Conservation (phyloP, 1,284 basidiomycete species). For the Rugosomyces carneus region DNA sequence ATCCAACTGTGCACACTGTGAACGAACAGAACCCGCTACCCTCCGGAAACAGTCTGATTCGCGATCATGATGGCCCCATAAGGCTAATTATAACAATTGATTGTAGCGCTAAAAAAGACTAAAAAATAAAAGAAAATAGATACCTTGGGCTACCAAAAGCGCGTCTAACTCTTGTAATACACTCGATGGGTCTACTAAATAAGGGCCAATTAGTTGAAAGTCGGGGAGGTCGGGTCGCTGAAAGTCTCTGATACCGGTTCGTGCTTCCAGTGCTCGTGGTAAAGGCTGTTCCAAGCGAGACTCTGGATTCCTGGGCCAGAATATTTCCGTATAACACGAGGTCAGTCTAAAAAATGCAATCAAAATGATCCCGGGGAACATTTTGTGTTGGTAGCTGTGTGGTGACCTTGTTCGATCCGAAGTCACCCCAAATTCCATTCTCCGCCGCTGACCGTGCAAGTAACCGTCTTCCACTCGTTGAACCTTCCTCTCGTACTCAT, state of each 20-base stretch:
- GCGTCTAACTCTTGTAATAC: conserved; percentile 13
- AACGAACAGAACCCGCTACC: conserved; percentile 40
- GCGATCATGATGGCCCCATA: conserved; percentile 27
- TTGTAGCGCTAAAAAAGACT: neutral
- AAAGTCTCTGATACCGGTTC: neutral
- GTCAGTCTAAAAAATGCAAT: neutral
- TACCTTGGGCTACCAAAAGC: conserved; percentile 12
- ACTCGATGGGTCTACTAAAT: conserved; percentile 7
- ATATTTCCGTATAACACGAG: neutral
- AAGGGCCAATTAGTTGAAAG: neutral
- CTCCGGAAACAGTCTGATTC: conserved; percentile 62
- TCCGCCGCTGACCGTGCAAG: too few relatives aligned
- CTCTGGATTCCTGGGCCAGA: neutral
- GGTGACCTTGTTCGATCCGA: too few relatives aligned
- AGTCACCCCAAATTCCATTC: too few relatives aligned
- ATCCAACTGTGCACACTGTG: conserved; percentile 50
- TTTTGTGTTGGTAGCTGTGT: neutral
- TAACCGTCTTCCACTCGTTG: too few relatives aligned
- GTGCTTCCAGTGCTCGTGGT: neutral
- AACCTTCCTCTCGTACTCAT: too few relatives aligned
- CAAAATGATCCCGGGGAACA: neutral
- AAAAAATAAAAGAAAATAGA: neutral
- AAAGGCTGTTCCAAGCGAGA: neutral
- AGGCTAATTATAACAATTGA: neutral
- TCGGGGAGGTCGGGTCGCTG: neutral